Evolutionary conservation across 2,329 filamentous ascomycete genomes (phyloP).

Genomic region (Orbilia ellipsospora): DNA sequence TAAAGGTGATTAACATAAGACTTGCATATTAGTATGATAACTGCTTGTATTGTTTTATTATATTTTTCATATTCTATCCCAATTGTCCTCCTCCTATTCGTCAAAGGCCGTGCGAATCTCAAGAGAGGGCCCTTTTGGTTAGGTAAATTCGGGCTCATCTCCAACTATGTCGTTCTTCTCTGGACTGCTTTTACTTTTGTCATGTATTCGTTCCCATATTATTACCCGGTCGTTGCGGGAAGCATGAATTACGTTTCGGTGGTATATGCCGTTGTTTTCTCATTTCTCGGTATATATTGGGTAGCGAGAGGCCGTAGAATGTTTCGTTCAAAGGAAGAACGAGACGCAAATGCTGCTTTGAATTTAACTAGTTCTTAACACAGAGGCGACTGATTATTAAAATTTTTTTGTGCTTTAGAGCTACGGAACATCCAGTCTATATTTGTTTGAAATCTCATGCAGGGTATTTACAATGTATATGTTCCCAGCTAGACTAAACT

Average conservation of each 20-base stretch:
- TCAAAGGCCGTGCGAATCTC: slow-evolving; percentile 63
- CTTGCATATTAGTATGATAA: slow-evolving; percentile 56
- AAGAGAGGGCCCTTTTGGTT: slow-evolving; percentile 63
- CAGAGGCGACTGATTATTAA: background rate
- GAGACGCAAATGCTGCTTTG: slow-evolving; percentile 36
- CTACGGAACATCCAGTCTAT: too few relatives aligned
- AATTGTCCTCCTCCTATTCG: slow-evolving; percentile 61
- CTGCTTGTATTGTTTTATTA: slow-evolving; percentile 59
- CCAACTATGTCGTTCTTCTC: slow-evolving; percentile 62
- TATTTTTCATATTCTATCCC: slow-evolving; percentile 60
- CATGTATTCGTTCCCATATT: slow-evolving; percentile 65
- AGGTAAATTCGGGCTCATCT: slow-evolving; percentile 60
- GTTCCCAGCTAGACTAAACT: background rate
- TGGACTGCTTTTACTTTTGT: slow-evolving; percentile 64
- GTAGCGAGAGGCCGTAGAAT: slow-evolving; percentile 57
- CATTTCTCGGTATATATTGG: slow-evolving; percentile 59
- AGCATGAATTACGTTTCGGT: slow-evolving; percentile 61
- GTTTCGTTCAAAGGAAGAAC: slow-evolving; percentile 58
- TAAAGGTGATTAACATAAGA: slow-evolving; percentile 62
- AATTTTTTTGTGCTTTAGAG: background rate
- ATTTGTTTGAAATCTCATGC: too few relatives aligned
- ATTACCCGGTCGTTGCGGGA: slow-evolving; percentile 61
- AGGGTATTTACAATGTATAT: too few relatives aligned
- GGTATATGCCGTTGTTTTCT: slow-evolving; percentile 59
- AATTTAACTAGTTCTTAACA: background rate